Conservation (phyloP, 176 grass and related monocot species). For the Cocos nucifera region DNA sequence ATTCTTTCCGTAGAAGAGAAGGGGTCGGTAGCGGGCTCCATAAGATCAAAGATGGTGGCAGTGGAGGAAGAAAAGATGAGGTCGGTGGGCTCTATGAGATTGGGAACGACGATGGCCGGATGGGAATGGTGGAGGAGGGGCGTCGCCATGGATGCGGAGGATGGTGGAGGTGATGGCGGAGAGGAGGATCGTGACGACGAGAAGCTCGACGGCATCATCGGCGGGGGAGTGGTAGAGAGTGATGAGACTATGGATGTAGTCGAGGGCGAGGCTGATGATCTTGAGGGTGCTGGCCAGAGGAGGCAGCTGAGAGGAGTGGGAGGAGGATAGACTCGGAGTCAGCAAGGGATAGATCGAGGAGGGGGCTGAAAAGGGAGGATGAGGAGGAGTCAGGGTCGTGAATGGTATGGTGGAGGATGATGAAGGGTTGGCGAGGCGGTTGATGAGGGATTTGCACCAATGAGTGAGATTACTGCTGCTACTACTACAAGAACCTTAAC, state of each 20-base stretch:
- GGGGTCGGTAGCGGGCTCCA: too few relatives aligned
- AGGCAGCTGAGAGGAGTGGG: constrained; percentile 49
- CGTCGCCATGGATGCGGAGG: constrained; percentile 75
- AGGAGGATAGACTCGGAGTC: constrained; percentile 72
- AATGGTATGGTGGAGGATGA: constrained; percentile 3
- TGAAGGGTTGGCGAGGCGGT: constrained; percentile 36
- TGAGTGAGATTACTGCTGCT: constrained; percentile 59
- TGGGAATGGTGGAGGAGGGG: constrained; percentile 72
- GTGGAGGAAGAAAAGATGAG: not conserved
- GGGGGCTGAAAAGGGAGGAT: constrained; percentile 51
- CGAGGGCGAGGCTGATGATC: constrained; percentile 59
- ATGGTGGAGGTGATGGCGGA: constrained; percentile 88
- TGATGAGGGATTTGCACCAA: constrained; percentile 24
- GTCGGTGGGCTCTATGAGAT: constrained; percentile 31
- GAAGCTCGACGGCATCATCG: constrained; percentile 64
- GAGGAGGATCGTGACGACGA: constrained; percentile 87
- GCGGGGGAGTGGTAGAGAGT: constrained; percentile 45
- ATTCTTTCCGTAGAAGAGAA: too few relatives aligned
- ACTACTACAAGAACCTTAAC: too few relatives aligned
- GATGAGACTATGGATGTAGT: constrained; percentile 75
- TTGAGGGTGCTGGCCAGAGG: constrained; percentile 45
- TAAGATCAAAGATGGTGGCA: too few relatives aligned
- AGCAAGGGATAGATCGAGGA: constrained; percentile 7
- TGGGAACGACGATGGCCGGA: constrained; percentile 70
- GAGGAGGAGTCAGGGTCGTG: constrained; percentile 57